Base-by-base conservation (phyloP, 2,329 filamentous ascomycete genomes). In the Botrytis hyacinthi region DNA sequence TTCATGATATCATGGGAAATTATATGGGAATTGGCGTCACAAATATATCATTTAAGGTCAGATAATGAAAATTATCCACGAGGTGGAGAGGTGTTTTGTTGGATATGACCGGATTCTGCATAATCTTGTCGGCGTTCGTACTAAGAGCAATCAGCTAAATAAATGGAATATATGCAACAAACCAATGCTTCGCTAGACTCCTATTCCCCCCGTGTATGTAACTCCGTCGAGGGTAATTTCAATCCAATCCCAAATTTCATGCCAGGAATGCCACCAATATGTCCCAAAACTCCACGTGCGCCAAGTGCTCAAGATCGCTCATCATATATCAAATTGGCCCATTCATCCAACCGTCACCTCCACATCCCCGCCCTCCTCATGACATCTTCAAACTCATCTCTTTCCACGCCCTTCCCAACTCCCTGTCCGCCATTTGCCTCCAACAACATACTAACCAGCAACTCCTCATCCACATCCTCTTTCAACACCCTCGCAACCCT, bases 371-470 rank as follows among this genome's bases (percentile, higher is more conserved):
- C 79, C 73, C 79, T 78, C 71, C 78, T 79, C 79, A 80, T 77
- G 4, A 81, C 77, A 5, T 68, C 75, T 74, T 80, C 78, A 77
- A 80, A 79, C 54, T 98, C 93, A 70, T 92, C 91, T 80, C 91
- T 85, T 59, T 86, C 89, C 16, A 97, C 95, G 12, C 92, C 93
- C 73, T 85, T 87, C 54, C 86, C 88, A 18, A 92, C 87, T 26
- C 92, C 91, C 6, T 87, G 89, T 1, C 93, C 94, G 4, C 93
- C 93, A 82, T 97, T 98, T 67, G 95, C 96, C 85, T 98, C 95
- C 67, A 94, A 85, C 73, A 99, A 92, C 96, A 99, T 99, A 84
- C 98, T 94, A 84, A 89, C 90, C 80, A 99, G 84, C 80, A 97
- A 83, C 67, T 93, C 91, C 79, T 98, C 96, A 74, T 89, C 89